Base-by-base conservation (phyloP, 2,329 filamentous ascomycete species). In the Aspergillus pseudoglaucus region DNA sequence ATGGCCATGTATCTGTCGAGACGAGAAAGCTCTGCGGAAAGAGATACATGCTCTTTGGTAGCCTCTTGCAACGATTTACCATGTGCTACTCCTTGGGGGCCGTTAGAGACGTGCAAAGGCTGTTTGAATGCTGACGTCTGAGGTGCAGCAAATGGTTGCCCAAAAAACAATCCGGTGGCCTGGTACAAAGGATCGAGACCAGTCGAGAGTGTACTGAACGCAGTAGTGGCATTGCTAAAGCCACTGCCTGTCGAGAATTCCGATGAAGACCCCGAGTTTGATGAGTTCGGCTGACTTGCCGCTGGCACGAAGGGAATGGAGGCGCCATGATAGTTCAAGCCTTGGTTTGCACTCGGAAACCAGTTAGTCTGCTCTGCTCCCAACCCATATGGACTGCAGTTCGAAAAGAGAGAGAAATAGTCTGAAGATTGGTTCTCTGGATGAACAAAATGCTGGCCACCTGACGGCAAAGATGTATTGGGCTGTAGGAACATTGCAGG, bases 1-100 rank as follows among this genome's bases (percentile, higher is more conserved):
- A 71, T 50, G 5, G 68, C 68, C 52, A 68, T 63, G 42, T 70
- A 63, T 45, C 65, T 63, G 40, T 71, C 68, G 20, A 71, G 54
- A 33, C 59, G 62, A 6, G 60, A 57, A 12, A 71, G 61, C 42
- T 70, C 58, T 6, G 57, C 51, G 12, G 62, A 62, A 17, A 70
- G 52, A 18, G 47, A 53, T 20, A 63, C 61, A 45, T 61, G 57
- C 32, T 64, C 60, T 42, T 59, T 61, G 5, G 53, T 53, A 18
- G 60, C 58, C 15, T 62, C 60, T 33, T 65, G 59, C n/a, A 67
- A 45, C 20, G 61, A 54, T 39, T 56, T 59, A 23, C 54, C 51
- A 12, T 52, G 49, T 10, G 49, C 27, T 25, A 47, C 41, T 25
- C 60, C 54, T 25, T 51, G 51, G 17, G 47, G 30, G 38, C 41